Evolutionary conservation across 257 asterid genomes (phyloP), one percentile per base, ranked within the genome.

Genomic region (Verbena officinalis): DNA sequence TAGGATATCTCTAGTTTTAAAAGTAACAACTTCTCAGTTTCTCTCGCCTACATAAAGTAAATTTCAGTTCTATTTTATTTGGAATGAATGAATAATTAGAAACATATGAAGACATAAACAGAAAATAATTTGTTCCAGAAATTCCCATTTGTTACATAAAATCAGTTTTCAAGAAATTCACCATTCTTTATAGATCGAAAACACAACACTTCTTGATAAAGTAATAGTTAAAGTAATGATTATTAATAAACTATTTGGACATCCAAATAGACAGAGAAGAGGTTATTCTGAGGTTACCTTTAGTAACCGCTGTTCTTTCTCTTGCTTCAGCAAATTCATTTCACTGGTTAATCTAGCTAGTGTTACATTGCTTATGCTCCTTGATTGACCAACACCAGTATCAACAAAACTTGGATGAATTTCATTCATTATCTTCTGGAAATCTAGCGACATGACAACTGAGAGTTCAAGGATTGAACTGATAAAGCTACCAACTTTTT

Each of bases 301-400:
- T 48, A 71, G 81, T 55, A 86, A 60, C 48, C 84, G 78, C 60
- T 69, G 81, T 74, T 73, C 78, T 78, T 88, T 86, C 70, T 85
- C 83, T 69, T 88, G 86, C 79, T 65, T 88, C 73, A 88, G 81
- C 45, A 74, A 80, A 72, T 74, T 77, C 75, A 86, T 59, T 67
- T 81, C 75, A 52, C 78, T 73, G 42, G 88, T 83, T 66, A 86
- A 71, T 77, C 85, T 82, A 50, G 95, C 91, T 43, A 88, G 81
- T 24, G 84, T 82, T 72, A 75, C 95, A 49, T 88, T 82, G 86
- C 88, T 81, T 73, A 88, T 84, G 81, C 89, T 68, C 83, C 68
- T 83, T 40, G 87, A 65, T 62, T 80, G 85, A 69, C 81, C 83
- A 75, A 62, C 62, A 51, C 31, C 73, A 61, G 72, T 24, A 71